These are phyloP conservation scores for Sordariomycetes sp. DNA, from an alignment of 2,329 filamentous ascomycete genomes.

Conservation along the genomic window DNA sequence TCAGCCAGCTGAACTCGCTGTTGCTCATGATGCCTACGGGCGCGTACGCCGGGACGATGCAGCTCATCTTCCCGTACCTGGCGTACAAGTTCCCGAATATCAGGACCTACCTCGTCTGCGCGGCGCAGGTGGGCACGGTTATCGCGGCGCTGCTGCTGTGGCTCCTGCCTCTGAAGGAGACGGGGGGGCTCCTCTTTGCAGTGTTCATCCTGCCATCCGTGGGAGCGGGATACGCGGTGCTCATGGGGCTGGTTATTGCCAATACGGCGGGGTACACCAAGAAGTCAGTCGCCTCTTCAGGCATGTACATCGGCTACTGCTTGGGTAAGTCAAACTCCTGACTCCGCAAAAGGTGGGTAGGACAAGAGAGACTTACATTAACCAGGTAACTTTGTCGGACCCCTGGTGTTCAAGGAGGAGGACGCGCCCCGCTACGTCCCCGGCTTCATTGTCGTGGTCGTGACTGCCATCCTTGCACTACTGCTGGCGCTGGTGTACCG, in stretches of 20 bases:
- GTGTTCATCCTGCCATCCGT: slow-evolving; percentile 31
- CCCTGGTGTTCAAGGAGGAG: slow-evolving; percentile 21
- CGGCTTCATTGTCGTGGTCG: slow-evolving; percentile 21
- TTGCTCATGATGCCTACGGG: slow-evolving; percentile 27
- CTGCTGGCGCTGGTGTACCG: slow-evolving; percentile 27
- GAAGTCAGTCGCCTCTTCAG: slow-evolving; percentile 27
- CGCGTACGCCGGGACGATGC: slow-evolving; percentile 19
- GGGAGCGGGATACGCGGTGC: slow-evolving; percentile 30
- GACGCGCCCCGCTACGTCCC: slow-evolving; percentile 19
- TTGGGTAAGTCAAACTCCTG: slow-evolving; percentile 12
- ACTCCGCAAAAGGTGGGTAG: not conserved
- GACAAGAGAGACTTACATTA: not conserved
- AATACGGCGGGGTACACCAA: slow-evolving; percentile 23
- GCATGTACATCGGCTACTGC: slow-evolving; percentile 30
- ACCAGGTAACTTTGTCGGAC: slow-evolving; percentile 22
- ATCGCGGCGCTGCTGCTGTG: slow-evolving; percentile 27
- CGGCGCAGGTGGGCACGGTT: slow-evolving; percentile 25
- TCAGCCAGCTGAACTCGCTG: slow-evolving; percentile 25
- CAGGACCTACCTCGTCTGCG: slow-evolving; percentile 23
- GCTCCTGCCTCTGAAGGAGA: slow-evolving; percentile 22
- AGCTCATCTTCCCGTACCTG: slow-evolving; percentile 23
- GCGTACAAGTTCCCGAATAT: slow-evolving; percentile 20
- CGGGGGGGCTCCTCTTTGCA: slow-evolving; percentile 31
- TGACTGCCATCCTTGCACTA: slow-evolving; percentile 14
- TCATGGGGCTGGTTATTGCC: slow-evolving; percentile 24